Evolutionary conservation across 768 basidiomycete species (phyloP).

Genomic region (Mycena amicta): DNA sequence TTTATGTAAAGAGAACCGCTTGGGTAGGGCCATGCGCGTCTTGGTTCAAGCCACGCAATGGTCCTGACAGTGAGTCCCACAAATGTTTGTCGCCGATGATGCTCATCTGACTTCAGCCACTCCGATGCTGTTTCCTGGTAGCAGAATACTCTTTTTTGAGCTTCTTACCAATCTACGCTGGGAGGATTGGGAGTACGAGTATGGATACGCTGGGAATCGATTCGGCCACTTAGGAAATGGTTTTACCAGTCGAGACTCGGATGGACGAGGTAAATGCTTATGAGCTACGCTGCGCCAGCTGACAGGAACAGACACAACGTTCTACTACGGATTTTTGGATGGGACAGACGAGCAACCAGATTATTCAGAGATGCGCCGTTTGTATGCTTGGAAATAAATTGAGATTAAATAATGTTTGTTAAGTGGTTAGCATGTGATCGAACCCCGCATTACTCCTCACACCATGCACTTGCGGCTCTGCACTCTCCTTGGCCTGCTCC

Average conservation of each 20-base stretch:
- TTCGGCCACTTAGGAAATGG: slow-evolving; percentile 27
- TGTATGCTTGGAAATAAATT: slow-evolving; percentile 16
- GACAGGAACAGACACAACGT: slow-evolving; percentile 21
- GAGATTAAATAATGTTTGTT: no score
- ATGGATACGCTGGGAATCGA: slow-evolving; percentile 25
- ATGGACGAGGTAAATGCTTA: slow-evolving; percentile 23
- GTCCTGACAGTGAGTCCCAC: slow-evolving; percentile 14
- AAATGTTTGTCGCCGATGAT: neutral
- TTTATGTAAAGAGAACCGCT: slow-evolving; percentile 26
- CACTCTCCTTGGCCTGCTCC: slow-evolving; percentile 31
- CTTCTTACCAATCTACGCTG: slow-evolving; percentile 25
- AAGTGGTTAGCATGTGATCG: no score
- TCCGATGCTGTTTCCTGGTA: slow-evolving; percentile 28
- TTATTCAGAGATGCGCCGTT: slow-evolving; percentile 22
- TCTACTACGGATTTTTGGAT: slow-evolving; percentile 28
- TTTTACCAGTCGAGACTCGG: slow-evolving; percentile 24
- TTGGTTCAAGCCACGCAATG: slow-evolving; percentile 22
- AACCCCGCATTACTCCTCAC: no score
- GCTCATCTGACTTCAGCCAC: slow-evolving; percentile 5
- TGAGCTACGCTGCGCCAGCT: neutral
- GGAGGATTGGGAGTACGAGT: slow-evolving; percentile 30
- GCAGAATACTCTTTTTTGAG: slow-evolving; percentile 27
- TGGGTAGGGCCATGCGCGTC: slow-evolving; percentile 27
- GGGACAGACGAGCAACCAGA: slow-evolving; percentile 26
- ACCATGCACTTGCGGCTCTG: slow-evolving; percentile 39